Evolutionary conservation across 2,329 filamentous ascomycete genomes (phyloP), one percentile per base, ranked within the genome.

Genomic region (Paraphoma sp.): DNA sequence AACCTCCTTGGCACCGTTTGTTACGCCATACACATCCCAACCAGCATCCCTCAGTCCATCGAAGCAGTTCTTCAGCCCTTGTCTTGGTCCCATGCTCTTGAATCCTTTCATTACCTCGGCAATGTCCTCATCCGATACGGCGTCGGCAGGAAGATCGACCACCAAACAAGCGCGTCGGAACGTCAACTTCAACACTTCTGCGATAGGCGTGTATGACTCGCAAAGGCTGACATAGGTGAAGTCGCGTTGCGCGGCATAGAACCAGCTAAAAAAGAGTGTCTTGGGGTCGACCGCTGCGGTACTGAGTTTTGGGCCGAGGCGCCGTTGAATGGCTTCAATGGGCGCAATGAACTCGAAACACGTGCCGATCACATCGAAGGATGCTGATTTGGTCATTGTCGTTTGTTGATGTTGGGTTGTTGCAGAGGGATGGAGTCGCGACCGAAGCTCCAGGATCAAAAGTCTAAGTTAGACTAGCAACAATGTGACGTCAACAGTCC

Each of bases 361-460:
- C 6, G 67, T 70, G 36, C 67, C 67, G 42, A 70, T 70, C 6
- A 70, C 64, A 33, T 70, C 67, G 51, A 70, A 70, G 30, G 60
- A 70, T 14, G 62, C 64, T 9, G 67, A 70, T 36, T 48, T 60
- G 6, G 62, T 41, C 67, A 70, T 66, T 51, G 38, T 48, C n/a
- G 3, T 23, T 3, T 42, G 40, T 42, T 14, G n/a, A 42, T 42
- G 4, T 4, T 14, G 40, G 11, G 40, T 42, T 42, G 33, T 36
- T 10, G 33, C 33, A 36, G 33, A 36, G 14, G 23, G 33, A 10
- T 36, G 33, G 33, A 36, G 33, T 36, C 10, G 14, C 33, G 14
- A 2, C 33, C 33, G 33, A 23, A 23, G 23, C 23, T 23, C 23
- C 23, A 23, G 9, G 33, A 14, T 36, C 33, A 6, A 36, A 36